Evolutionary conservation across 306 rosid genomes (phyloP).

Genomic region (Cucumis cinereus): DNA sequence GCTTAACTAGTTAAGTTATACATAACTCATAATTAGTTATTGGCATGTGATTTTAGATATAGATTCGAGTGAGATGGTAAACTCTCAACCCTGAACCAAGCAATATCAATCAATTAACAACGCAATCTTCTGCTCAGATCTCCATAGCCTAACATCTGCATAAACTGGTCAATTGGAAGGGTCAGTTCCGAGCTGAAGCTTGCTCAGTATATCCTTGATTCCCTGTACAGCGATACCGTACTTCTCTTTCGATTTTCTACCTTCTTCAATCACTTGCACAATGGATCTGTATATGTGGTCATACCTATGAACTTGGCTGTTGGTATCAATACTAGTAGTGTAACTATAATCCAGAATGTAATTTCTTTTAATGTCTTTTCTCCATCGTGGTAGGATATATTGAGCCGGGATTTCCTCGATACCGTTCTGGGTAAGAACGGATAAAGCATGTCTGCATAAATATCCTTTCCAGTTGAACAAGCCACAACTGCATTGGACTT

Average conservation of each 20-base stretch:
- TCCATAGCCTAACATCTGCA: neutral
- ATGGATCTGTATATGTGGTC: slow-evolving; percentile 43
- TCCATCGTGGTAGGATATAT: slow-evolving; percentile 52
- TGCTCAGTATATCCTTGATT: slow-evolving; percentile 37
- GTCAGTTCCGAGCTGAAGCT: slow-evolving; percentile 32
- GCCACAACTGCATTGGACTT: slow-evolving; percentile 54
- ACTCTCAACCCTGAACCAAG: too few relatives aligned
- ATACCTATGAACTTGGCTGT: slow-evolving; percentile 49
- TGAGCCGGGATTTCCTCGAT: slow-evolving; percentile 52
- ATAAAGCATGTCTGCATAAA: slow-evolving; percentile 58
- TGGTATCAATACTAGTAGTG: slow-evolving; percentile 27
- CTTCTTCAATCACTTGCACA: slow-evolving; percentile 65
- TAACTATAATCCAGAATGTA: slow-evolving; percentile 29
- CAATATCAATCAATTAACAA: neutral
- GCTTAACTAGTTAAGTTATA: too few relatives aligned
- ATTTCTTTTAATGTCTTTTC: slow-evolving; percentile 44
- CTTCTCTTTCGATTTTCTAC: slow-evolving; percentile 39
- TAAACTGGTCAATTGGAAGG: neutral
- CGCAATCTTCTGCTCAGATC: neutral
- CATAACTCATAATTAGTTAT: too few relatives aligned
- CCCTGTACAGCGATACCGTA: slow-evolving; percentile 30
- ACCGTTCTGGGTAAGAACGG: slow-evolving; percentile 44
- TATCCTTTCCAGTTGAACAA: slow-evolving; percentile 54
- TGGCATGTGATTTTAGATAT: too few relatives aligned
- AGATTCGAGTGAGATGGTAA: too few relatives aligned